Evolutionary conservation across 257 asterid species (phyloP).

Genomic region (Cordia subcordata): DNA sequence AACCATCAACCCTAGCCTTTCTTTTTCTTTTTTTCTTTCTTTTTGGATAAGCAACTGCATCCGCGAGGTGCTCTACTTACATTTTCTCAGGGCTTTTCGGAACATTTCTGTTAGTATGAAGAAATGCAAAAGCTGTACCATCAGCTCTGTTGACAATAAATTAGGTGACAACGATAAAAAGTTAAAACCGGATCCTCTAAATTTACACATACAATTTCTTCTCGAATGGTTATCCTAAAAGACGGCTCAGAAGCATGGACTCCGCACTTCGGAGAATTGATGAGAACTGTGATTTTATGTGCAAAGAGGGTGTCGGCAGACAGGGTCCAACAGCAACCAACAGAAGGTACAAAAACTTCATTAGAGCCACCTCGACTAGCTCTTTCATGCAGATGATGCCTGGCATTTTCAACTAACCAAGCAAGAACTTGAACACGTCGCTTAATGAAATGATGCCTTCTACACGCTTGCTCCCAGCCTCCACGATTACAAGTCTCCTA

Average conservation of each 20-base stretch:
- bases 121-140: constrained; percentile 1
- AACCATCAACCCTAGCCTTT: background rate
- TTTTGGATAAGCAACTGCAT: background rate
- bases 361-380: constrained; percentile 14
- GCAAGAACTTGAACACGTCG: constrained; percentile 60
- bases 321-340: constrained; percentile 8
- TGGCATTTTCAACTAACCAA: constrained; percentile 35
- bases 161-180: constrained; percentile 12
- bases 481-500: constrained; percentile 65
- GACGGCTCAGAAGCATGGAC: background rate
- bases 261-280: no score
- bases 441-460: constrained; percentile 67
- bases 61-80: background rate
- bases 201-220: constrained; percentile 38
- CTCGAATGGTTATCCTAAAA: constrained; percentile 20
- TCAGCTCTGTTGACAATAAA: constrained; percentile 1
- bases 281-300: no score
- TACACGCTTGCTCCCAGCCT: constrained; percentile 73
- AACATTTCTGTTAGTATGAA: constrained; percentile 6
- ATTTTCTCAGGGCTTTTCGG: background rate
- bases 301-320: constrained; percentile 10
- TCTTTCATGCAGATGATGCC: constrained; percentile 12
- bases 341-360: constrained; percentile 10
- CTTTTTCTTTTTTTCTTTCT: no score
- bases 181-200: constrained; percentile 31